Percentiles rank a stretch among this genome's conserved stretches.
These are phyloP conservation scores for Cordyceps farinosa DNA, from an alignment of 2,329 filamentous ascomycete species.

Conservation along the genomic window DNA sequence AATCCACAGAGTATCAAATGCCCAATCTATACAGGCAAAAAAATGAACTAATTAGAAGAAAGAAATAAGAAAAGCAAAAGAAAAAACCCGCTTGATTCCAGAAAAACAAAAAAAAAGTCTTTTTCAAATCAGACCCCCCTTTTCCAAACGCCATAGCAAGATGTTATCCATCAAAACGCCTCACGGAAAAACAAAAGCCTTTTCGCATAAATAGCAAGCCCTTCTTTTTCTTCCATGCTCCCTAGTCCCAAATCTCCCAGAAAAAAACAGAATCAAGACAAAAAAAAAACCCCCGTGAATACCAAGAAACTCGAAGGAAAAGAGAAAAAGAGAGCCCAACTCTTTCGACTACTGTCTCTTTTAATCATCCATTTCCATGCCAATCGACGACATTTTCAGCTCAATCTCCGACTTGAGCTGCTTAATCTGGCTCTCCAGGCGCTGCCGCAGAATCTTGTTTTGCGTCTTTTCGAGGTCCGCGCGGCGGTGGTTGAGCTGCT, in stretches of 20 bases:
- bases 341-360: background rate
- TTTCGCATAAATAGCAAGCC: no score
- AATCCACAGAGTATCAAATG: background rate
- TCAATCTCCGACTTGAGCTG: conserved; percentile 43
- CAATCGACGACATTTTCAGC: conserved; percentile 43
- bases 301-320: no score
- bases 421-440: conserved; percentile 49
- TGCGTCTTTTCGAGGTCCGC: conserved; percentile 41
- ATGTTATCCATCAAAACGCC: background rate
- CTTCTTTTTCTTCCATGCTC: no score
- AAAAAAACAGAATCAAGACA: background rate
- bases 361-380: conserved; percentile 37
- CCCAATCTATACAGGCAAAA: background rate
- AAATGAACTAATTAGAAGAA: background rate
- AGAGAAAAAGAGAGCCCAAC: background rate
- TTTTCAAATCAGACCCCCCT: background rate
- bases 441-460: conserved; percentile 48
- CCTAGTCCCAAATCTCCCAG: background rate
- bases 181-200: background rate
- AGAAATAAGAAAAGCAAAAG: background rate
- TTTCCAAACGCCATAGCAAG: background rate
- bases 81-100: background rate
- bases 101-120: background rate
- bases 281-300: background rate
- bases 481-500: conserved; percentile 45